These are phyloP conservation scores for Castanopsis chinensis DNA, from an alignment of 306 rosid species.

Conservation along the genomic window DNA sequence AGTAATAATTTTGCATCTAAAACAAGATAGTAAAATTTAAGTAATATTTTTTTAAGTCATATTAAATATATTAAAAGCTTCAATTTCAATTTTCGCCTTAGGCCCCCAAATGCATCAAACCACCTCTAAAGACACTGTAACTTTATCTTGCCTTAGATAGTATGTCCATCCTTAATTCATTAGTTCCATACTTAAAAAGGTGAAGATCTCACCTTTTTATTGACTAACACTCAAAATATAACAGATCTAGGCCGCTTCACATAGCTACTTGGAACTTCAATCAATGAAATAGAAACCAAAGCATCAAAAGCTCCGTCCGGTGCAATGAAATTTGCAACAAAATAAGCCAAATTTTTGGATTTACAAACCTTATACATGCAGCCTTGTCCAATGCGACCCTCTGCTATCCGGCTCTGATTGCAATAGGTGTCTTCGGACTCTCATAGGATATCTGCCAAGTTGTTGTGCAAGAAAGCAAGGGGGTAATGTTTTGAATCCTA, in stretches of 20 bases:
- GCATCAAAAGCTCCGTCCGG: neutral
- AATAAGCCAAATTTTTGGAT: neutral
- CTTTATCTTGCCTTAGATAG: no score
- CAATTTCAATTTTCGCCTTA: no score
- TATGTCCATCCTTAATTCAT: no score
- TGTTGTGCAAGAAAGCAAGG: slow-evolving; percentile 20
- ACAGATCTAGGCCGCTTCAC: neutral
- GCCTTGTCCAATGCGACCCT: slow-evolving; percentile 35
- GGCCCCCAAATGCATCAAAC: no score
- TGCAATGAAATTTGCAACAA: neutral
- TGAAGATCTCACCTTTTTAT: fast-evolving
- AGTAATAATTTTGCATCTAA: no score
- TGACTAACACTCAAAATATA: neutral
- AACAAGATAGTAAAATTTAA: no score
- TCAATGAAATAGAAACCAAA: neutral
- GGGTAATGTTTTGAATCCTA: slow-evolving; percentile 23
- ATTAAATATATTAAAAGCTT: no score
- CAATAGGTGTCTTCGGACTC: neutral
- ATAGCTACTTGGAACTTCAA: neutral
- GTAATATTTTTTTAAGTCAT: no score
- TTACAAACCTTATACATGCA: slow-evolving; percentile 6
- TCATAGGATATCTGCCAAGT: neutral
- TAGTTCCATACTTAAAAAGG: no score
- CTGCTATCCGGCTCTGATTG: slow-evolving; percentile 21
- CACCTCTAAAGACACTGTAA: no score